These are phyloP conservation scores for Colletotrichum sidae DNA, from an alignment of 2,329 filamentous ascomycete genomes.

Conservation along the genomic window DNA sequence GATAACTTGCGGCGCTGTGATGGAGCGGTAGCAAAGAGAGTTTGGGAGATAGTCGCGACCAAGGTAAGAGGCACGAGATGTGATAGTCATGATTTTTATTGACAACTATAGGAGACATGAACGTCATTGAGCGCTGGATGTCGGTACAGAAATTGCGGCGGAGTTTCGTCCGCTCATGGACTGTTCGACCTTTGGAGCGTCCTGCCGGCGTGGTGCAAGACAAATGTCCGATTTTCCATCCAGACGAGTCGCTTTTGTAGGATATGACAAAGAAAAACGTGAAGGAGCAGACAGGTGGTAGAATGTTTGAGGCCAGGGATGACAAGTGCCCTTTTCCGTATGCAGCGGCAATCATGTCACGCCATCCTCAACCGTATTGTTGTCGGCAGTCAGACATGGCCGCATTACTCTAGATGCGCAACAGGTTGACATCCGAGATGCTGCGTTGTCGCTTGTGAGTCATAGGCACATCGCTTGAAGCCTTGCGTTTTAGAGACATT, in stretches of 20 bases:
- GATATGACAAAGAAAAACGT: conserved; percentile 38
- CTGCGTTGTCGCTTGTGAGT: conserved; percentile 69
- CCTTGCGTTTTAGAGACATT: conserved; percentile 66
- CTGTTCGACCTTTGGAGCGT: too few species aligned
- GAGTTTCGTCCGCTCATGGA: background rate
- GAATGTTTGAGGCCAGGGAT: conserved; percentile 55
- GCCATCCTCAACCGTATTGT: conserved; percentile 60
- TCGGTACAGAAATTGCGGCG: background rate
- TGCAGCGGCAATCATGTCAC: conserved; percentile 44
- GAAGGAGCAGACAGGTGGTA: conserved; percentile 16
- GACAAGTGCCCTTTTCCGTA: conserved; percentile 41
- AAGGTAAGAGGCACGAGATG: background rate
- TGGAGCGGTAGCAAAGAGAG: too few species aligned
- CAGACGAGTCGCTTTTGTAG: conserved; percentile 9
- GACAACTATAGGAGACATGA: conserved; percentile 22
- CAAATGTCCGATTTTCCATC: conserved; percentile 2
- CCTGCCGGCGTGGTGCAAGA: too few species aligned
- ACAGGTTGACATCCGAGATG: conserved; percentile 66
- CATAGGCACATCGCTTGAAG: conserved; percentile 54
- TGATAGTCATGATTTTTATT: conserved; percentile 31
- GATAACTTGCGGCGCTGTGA: too few species aligned
- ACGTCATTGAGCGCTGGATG: conserved; percentile 4
- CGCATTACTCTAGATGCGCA: conserved; percentile 53
- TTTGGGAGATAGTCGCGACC: too few species aligned
- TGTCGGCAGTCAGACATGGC: conserved; percentile 25